phyloP scores from a whole-genome alignment of 2,329 filamentous ascomycete species.

The Sclerotinia glacialis region DNA sequence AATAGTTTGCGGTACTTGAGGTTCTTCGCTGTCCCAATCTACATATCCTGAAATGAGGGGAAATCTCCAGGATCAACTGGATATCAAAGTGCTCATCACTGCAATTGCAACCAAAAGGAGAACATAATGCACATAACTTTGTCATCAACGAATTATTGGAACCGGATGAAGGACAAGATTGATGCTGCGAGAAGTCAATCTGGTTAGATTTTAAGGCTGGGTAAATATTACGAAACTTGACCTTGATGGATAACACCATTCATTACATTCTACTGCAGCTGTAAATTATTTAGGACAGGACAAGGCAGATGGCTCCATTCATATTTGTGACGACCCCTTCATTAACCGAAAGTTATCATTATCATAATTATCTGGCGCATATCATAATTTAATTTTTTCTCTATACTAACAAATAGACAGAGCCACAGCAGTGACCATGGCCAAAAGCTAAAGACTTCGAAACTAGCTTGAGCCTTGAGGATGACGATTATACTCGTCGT shows the following conservation, averaged over 20 bases:
- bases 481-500: slow-evolving; percentile 9
- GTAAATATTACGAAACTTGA: neutral
- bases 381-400: neutral
- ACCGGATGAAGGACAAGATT: neutral
- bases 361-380: neutral
- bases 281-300: slow-evolving; percentile 1
- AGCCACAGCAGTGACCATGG: neutral
- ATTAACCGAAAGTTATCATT: slow-evolving; percentile 12
- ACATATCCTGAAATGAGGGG: slow-evolving; percentile 26
- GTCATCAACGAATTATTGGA: neutral
- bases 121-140: slow-evolving; percentile 20
- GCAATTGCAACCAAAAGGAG: slow-evolving; percentile 25
- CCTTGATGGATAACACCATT: neutral
- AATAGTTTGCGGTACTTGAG: slow-evolving; percentile 20
- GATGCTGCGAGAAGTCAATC: neutral
- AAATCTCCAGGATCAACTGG: slow-evolving; percentile 17
- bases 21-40: slow-evolving; percentile 17
- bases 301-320: slow-evolving; percentile 16
- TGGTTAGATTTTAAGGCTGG: slow-evolving; percentile 5
- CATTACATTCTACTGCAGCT: slow-evolving; percentile 1
- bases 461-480: slow-evolving; percentile 4
- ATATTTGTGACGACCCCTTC: slow-evolving; percentile 9
- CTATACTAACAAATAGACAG: neutral
- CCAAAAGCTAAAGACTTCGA: neutral
- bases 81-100: slow-evolving; percentile 21